Evolutionary conservation across 257 asterid genomes (phyloP).

Genomic region (Lantana camara): DNA sequence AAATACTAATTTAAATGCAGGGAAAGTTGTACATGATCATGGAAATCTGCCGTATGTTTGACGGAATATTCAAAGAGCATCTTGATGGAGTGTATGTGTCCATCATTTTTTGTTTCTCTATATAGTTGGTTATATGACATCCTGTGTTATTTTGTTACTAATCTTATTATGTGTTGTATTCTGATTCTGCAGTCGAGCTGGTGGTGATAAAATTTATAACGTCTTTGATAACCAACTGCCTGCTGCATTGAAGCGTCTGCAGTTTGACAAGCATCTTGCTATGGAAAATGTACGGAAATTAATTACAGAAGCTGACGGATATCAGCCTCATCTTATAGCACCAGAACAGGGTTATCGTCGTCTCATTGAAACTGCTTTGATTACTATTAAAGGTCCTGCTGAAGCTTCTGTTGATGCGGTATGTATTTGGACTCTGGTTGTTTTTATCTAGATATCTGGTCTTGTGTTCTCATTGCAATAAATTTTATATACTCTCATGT

Average conservation of each 20-base stretch:
- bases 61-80: conserved; percentile 96
- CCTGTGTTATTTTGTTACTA: conserved; percentile 22
- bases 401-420: conserved; percentile 99
- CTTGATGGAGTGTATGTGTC: conserved; percentile 90
- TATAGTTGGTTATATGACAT: background rate
- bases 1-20: conserved; percentile 47
- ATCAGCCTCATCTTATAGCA: conserved; percentile 98
- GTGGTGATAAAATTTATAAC: conserved; percentile 93
- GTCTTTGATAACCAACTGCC: conserved; percentile 96
- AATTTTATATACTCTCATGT: too few species aligned
- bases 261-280: conserved; percentile 97
- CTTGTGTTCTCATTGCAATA: conserved; percentile 19
- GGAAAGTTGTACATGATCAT: conserved; percentile 96
- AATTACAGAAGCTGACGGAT: conserved; percentile 98
- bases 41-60: conserved; percentile 93
- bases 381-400: conserved; percentile 92
- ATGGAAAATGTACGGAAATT: conserved; percentile 96
- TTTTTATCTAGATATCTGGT: conserved; percentile 1
- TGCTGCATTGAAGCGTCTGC: conserved; percentile 95
- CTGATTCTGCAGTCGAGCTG: conserved; percentile 80
- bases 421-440: conserved; percentile 23
- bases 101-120: background rate
- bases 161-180: conserved; percentile 20
- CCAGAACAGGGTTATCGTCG: conserved; percentile 99
- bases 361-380: conserved; percentile 90